These are phyloP conservation scores for Adansonia gregorii DNA, from an alignment of 441 rosid genomes.

Conservation along the genomic window DNA sequence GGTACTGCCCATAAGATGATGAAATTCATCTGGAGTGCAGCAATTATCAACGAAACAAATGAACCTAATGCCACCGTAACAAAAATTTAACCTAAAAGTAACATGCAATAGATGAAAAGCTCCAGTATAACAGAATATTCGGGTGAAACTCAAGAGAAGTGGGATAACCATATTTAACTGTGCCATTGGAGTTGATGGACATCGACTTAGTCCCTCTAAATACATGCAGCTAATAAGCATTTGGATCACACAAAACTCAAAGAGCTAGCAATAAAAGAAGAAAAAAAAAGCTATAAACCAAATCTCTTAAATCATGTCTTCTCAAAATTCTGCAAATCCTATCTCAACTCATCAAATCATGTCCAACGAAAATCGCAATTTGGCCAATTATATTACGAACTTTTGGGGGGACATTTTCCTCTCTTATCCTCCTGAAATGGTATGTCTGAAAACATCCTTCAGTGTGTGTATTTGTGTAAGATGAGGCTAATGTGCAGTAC, in stretches of 20 bases:
- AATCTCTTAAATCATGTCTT: not conserved
- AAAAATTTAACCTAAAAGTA: no score
- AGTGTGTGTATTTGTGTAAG: no score
- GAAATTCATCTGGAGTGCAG: no score
- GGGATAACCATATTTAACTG: no score
- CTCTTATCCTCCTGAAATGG: not conserved
- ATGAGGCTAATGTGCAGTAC: not conserved
- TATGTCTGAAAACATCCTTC: not conserved
- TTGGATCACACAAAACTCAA: not conserved
- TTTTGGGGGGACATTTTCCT: conserved; percentile 7
- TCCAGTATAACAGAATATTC: no score
- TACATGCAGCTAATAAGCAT: not conserved
- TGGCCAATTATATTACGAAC: not conserved
- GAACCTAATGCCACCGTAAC: no score
- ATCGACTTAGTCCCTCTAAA: not conserved
- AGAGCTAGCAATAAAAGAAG: not conserved
- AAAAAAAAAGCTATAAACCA: not conserved
- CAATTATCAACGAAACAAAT: no score
- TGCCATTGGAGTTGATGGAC: no score
- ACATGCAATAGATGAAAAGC: no score
- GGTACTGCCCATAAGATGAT: no score
- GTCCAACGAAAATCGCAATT: not conserved
- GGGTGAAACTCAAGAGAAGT: no score
- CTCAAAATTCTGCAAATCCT: not conserved
- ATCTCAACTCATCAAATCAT: not conserved